Evolutionary conservation across 2,329 filamentous ascomycete genomes (phyloP).

Genomic region (Exophiala sideris): DNA sequence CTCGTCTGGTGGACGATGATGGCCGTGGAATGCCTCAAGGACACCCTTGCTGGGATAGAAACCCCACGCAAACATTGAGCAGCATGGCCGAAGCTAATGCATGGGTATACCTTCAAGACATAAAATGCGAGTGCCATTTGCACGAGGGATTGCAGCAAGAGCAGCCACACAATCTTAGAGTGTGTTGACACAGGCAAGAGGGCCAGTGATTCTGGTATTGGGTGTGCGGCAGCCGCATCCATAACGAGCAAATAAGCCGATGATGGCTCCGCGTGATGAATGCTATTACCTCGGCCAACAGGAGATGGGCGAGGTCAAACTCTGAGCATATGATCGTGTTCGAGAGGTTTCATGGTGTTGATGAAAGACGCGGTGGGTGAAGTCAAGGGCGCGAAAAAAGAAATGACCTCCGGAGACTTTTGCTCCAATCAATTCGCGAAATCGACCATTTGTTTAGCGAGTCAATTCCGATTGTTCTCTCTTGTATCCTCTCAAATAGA

Average conservation of each 20-base stretch:
- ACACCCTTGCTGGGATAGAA: background rate
- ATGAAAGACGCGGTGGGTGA: background rate
- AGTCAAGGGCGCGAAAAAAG: conserved; percentile 3
- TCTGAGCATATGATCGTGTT: conserved; percentile 6
- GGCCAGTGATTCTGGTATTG: background rate
- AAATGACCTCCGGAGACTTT: conserved; percentile 9
- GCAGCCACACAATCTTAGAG: no score
- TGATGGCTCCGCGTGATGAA: conserved; percentile 3
- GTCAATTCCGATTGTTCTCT: no score
- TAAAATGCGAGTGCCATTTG: no score
- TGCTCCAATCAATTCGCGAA: no score
- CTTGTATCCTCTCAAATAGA: no score
- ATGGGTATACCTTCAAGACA: background rate
- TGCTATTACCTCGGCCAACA: conserved; percentile 10
- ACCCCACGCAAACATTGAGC: conserved; percentile 4
- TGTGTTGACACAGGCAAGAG: background rate
- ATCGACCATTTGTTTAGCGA: no score
- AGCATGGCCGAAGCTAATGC: conserved; percentile 3
- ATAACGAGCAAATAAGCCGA: conserved; percentile 7
- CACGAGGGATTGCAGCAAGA: no score
- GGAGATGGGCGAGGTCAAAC: background rate
- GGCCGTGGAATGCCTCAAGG: background rate
- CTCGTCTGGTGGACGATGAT: background rate
- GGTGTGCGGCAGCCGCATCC: background rate
- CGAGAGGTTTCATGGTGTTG: conserved; percentile 1